Evolutionary conservation across 225 moss, liverwort and hornwort genomes (phyloP).

Genomic region (Pleurozium schreberi): DNA sequence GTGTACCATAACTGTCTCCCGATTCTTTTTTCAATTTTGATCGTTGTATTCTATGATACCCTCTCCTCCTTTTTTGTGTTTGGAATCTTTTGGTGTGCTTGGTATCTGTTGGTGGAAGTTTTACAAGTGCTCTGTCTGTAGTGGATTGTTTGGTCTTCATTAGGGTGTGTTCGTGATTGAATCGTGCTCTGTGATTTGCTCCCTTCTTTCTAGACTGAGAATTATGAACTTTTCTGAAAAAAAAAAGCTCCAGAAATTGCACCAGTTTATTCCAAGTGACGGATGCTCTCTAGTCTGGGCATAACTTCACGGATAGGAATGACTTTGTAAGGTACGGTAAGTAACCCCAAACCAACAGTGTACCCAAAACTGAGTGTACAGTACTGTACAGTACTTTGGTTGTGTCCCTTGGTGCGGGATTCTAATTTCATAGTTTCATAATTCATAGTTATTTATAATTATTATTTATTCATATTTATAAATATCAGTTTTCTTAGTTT

Average conservation of each 20-base stretch:
- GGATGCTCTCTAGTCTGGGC: not conserved
- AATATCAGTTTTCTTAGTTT: not conserved
- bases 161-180: not conserved
- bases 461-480: too few relatives aligned
- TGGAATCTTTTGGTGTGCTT: not conserved
- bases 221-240: not conserved
- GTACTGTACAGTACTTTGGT: not conserved
- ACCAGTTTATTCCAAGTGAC: not conserved
- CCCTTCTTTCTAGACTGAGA: too few relatives aligned
- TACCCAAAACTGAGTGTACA: not conserved
- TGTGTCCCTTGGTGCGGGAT: not conserved
- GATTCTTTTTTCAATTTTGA: slow-evolving; percentile 1
- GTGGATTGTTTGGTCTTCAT: not conserved
- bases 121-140: not conserved
- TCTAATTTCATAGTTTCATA: too few relatives aligned
- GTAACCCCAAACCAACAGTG: not conserved
- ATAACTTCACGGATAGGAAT: not conserved
- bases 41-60: not conserved
- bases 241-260: not conserved
- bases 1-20: slow-evolving; percentile 10
- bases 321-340: not conserved
- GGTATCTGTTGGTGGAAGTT: not conserved
- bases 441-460: too few relatives aligned
- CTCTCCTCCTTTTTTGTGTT: not conserved
- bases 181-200: not conserved